These are phyloP conservation scores for Rhazya stricta DNA, from an alignment of 257 asterid genomes.

Conservation along the genomic window DNA sequence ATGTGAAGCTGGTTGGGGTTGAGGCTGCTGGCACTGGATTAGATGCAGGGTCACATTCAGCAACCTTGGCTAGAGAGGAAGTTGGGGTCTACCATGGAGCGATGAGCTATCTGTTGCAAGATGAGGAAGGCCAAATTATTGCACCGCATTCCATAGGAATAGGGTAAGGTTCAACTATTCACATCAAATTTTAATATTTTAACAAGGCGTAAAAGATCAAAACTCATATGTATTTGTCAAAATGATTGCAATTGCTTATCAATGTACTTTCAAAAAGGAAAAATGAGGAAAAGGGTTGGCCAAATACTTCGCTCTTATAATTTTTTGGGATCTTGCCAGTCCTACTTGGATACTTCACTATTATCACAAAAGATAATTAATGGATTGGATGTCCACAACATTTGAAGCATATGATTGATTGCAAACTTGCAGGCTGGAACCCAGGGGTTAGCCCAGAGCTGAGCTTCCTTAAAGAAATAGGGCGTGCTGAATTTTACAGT, in stretches of 20 bases:
- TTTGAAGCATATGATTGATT: not conserved
- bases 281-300: too few relatives aligned
- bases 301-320: too few relatives aligned
- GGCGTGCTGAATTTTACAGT: conserved; percentile 52
- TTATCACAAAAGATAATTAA: too few relatives aligned
- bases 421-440: conserved; percentile 47
- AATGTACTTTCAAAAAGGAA: too few relatives aligned
- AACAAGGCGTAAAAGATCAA: too few relatives aligned
- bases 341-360: too few relatives aligned
- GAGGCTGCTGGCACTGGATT: conserved; percentile 63
- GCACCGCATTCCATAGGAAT: conserved; percentile 58
- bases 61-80: conserved; percentile 55
- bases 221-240: too few relatives aligned
- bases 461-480: conserved; percentile 65
- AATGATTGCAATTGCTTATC: too few relatives aligned
- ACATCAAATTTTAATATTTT: not conserved
- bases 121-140: conserved; percentile 60
- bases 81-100: conserved; percentile 80
- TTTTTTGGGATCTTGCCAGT: too few relatives aligned
- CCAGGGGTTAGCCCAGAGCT: conserved; percentile 78
- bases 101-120: conserved; percentile 68
- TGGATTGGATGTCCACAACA: too few relatives aligned
- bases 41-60: conserved; percentile 56
- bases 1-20: conserved; percentile 63
- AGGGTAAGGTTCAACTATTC: conserved; percentile 39